These are phyloP conservation scores for Naegleria gruberi DNA, from an alignment of 208 protist species.

Conservation along the genomic window DNA sequence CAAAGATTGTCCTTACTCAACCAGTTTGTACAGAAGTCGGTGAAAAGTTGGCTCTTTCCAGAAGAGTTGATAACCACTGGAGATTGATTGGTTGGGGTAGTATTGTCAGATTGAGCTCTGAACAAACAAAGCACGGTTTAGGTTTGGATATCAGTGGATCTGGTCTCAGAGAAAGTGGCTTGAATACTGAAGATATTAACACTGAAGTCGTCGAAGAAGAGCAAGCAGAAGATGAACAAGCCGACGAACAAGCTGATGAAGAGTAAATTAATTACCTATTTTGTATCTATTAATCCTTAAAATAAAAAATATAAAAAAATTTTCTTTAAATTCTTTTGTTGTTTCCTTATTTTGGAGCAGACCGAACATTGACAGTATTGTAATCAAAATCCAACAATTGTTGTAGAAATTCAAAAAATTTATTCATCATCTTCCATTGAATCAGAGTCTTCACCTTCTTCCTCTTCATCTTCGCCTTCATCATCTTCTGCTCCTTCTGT, in stretches of 20 bases:
- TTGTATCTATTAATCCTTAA: no score
- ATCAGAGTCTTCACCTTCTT: no score
- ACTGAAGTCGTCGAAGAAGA: slow-evolving; percentile 11
- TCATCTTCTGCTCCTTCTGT: neutral
- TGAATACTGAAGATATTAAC: neutral
- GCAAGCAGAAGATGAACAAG: neutral
- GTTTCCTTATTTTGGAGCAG: no score
- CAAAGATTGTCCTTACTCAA: slow-evolving; percentile 85
- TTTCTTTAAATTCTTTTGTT: no score
- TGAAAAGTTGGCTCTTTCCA: slow-evolving; percentile 94
- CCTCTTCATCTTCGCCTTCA: neutral
- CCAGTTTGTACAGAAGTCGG: slow-evolving; percentile 92
- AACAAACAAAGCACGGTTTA: neutral
- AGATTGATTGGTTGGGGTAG: slow-evolving; percentile 87
- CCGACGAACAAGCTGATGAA: neutral
- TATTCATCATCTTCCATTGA: no score
- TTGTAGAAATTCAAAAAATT: no score
- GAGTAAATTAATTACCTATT: no score
- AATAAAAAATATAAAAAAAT: no score
- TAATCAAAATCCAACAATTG: no score
- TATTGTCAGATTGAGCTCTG: slow-evolving; percentile 2
- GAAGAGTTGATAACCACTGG: slow-evolving; percentile 94
- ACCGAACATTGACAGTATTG: no score
- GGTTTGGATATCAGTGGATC: neutral
- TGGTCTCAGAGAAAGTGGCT: neutral